Base-by-base conservation (phyloP, 208 protist species). In the Leishmania lainsoni region DNA sequence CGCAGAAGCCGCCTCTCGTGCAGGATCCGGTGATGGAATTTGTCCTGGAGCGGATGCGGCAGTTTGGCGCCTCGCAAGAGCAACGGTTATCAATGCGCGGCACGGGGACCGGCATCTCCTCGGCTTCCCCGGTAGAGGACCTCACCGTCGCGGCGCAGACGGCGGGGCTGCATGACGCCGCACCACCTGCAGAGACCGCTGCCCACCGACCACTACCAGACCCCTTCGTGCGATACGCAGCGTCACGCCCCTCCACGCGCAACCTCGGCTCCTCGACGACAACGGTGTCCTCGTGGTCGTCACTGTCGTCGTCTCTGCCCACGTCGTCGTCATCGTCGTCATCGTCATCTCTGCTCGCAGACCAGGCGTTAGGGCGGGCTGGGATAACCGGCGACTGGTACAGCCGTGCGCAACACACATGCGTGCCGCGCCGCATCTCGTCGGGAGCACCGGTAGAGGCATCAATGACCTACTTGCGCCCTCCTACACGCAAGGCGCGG, bases 41-140 rank as follows among this genome's bases (percentile, higher is more conserved):
- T 72, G 93, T 96, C 17, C 86, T 96, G 70, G 90, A 96, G 77
- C 95, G 91, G 91, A 84, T 96, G 48, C 82, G 87, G 48, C 86
- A 91, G 56, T 94, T 89, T 72, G 79, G 86, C 42, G 80, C 83
- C 26, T 48, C 59, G 17, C 77, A 79, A 26, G 51, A 80, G 70
- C 66, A 61, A 39, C 74, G n/a, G 74, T 17, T 52, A 42, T 76
- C 72, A 51, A 48, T 76, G 51, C 72, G 45, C 45, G 39, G 26
- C 45, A 12, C 17, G 45, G 45, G 3, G 42, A 52, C 39, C 22
- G 26, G 42, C 45, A 29, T 45, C 14, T 54, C 69, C 26, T 48
- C 72, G 17, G 29, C 72, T 39, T 61, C 72, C 26, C 51, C 76
- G 16, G 42, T 77, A 32, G 70, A 68, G 6, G 85, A 58, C 0